phyloP scores from a whole-genome alignment of 176 grass and related monocot genomes.

The Avena atlantica region DNA sequence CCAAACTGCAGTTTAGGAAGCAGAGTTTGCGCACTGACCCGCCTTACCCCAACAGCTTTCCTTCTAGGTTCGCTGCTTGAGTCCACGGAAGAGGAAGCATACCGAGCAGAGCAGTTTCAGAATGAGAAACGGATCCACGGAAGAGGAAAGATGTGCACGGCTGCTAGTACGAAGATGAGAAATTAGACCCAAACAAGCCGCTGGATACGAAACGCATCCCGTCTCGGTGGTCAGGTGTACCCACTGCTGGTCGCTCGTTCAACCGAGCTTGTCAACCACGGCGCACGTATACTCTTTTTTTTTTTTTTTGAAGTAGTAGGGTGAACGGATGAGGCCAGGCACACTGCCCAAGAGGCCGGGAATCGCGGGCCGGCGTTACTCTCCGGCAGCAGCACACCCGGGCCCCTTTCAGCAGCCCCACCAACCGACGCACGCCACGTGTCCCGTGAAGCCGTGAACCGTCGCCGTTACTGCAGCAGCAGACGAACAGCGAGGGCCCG shows the following conservation, averaged over 20 bases:
- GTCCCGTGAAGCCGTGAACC: constrained; percentile 37
- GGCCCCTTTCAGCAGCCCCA: not conserved
- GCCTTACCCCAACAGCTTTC: too few relatives aligned
- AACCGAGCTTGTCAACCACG: not conserved
- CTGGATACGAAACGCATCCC: constrained; percentile 30
- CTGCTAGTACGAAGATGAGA: not conserved
- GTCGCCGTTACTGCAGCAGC: constrained; percentile 19
- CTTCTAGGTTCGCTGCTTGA: too few relatives aligned
- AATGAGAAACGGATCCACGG: constrained; percentile 41
- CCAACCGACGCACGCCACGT: not conserved
- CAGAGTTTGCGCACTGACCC: too few relatives aligned
- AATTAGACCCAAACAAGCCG: not conserved
- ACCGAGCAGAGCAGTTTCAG: not conserved
- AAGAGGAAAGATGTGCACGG: not conserved
- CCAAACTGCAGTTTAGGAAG: too few relatives aligned
- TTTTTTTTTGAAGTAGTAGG: too few relatives aligned
- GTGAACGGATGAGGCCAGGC: not conserved
- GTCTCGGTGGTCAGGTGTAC: not conserved
- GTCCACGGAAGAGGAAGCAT: too few relatives aligned
- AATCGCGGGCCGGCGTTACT: not conserved
- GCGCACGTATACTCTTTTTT: not conserved
- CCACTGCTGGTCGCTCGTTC: not conserved
- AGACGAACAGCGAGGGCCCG: not conserved
- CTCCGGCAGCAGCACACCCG: not conserved
- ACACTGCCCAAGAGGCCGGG: constrained; percentile 24